Evolutionary conservation across 1,284 basidiomycete species (phyloP), one percentile per base, ranked within the genome.

Genomic region (Ceratobasidium sp.): DNA sequence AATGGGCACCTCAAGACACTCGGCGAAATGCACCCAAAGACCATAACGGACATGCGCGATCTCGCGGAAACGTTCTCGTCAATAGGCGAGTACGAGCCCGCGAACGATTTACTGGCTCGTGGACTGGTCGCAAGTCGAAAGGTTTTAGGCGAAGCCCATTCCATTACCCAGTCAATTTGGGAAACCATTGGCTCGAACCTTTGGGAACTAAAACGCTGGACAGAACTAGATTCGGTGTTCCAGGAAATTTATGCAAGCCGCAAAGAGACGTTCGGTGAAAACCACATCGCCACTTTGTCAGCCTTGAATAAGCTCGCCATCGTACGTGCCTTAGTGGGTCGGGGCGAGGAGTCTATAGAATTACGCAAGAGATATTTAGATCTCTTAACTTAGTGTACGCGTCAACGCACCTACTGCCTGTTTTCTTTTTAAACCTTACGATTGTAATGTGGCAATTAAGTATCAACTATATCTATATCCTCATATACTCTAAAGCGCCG

Each of bases 231-330:
- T 24, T 14, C 41, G n/a, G 15, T 73, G 2, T n/a, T n/a, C 4
- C 17, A n/a, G 15, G 15, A 44, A 8, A 54, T 62, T 17, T 17
- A 64, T 8, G 3, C 22, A 8, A 17, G 7, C 8, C 22, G n/a
- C 22, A 72, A 45, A 36, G 15, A 27, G 6, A 22, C 45, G n/a
- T 31, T 72, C 17, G 67, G 67, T 15, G 67, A 56, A 19, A n/a
- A 45, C 11, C 67, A 72, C 24, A 54, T 54, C 14, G 14, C 36
- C 19, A 72, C 67, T 9, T 36, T 72, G 7, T 11, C 19, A 9
- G 24, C 31, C 29, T 62, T 72, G 33, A 22, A 44, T 44, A 45
- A 72, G 4, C 50, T 72, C 27, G 67, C 67, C 6, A 1, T 14
- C 15, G 60, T 54, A 15, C 44, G 44, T 19, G 15, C 19, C 19